A percentile compares a stretch with the other conserved stretches of the same genome.
phyloP scores from a whole-genome alignment of 2,329 filamentous ascomycete genomes.

The Ustilaginoidea virens region DNA sequence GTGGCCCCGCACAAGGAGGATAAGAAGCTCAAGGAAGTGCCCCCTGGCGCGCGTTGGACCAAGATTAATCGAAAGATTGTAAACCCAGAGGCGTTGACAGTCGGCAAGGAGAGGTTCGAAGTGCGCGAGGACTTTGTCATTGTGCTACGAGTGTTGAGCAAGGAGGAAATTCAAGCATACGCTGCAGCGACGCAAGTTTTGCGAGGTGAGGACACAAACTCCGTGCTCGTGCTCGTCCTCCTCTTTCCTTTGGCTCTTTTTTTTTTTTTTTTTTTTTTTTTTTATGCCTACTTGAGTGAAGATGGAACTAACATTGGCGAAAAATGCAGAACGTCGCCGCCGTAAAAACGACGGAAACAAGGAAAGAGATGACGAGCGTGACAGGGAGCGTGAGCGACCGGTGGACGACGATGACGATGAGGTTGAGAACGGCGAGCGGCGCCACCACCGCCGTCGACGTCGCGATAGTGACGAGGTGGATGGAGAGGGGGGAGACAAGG shows the following conservation, averaged over 20 bases:
- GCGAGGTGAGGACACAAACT: slow-evolving; percentile 44
- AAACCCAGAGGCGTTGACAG: slow-evolving; percentile 72
- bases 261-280: too few relatives aligned
- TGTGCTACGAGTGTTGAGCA: slow-evolving; percentile 71
- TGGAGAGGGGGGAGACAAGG: background rate
- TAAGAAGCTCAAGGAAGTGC: slow-evolving; percentile 54
- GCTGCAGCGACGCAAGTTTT: slow-evolving; percentile 69
- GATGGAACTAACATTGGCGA: slow-evolving; percentile 1
- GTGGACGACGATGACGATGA: slow-evolving; percentile 5
- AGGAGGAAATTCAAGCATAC: slow-evolving; percentile 81
- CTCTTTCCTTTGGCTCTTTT: too few relatives aligned
- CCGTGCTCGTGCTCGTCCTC: background rate
- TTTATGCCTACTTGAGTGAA: too few relatives aligned
- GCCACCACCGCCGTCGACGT: slow-evolving; percentile 4
- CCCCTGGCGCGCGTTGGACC: slow-evolving; percentile 74
- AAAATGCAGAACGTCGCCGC: slow-evolving; percentile 15
- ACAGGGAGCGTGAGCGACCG: slow-evolving; percentile 1
- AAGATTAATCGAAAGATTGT: slow-evolving; percentile 81
- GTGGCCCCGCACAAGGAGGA: slow-evolving; percentile 89
- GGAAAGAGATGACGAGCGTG: slow-evolving; percentile 14
- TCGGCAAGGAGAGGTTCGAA: slow-evolving; percentile 83
- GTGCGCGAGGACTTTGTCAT: slow-evolving; percentile 90
- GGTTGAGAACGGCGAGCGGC: slow-evolving; percentile 10
- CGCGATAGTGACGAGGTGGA: slow-evolving; percentile 10
- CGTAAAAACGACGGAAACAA: slow-evolving; percentile 20